Percentiles rank a stretch among this genome's conserved stretches.
These are phyloP conservation scores for Globisporangium sylvaticum DNA, from an alignment of 352 stramenopile species.

Conservation along the genomic window DNA sequence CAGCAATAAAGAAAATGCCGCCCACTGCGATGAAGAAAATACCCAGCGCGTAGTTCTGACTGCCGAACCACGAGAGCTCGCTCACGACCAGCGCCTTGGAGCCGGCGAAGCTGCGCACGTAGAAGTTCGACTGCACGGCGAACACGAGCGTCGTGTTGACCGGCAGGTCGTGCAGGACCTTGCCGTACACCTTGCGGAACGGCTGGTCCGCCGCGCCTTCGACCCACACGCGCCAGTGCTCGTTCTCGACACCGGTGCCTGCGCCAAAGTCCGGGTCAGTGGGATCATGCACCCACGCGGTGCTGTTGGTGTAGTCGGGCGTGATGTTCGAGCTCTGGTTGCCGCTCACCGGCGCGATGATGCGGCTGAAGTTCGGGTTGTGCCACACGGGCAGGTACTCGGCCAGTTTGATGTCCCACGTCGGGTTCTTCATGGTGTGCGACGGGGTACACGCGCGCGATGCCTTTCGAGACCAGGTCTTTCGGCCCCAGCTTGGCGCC, in stretches of 20 bases:
- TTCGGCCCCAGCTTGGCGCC: slow-evolving; percentile 33
- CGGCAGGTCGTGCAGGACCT: slow-evolving; percentile 51
- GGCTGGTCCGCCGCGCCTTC: slow-evolving; percentile 53
- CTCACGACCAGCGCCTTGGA: slow-evolving; percentile 66
- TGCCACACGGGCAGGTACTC: slow-evolving; percentile 60
- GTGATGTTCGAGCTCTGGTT: slow-evolving; percentile 31
- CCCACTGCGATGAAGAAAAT: slow-evolving; percentile 54
- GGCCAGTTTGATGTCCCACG: slow-evolving; percentile 27
- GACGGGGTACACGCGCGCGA: slow-evolving; percentile 45
- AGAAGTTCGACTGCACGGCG: slow-evolving; percentile 82
- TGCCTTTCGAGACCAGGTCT: slow-evolving; percentile 41
- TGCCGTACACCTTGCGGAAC: slow-evolving; percentile 70
- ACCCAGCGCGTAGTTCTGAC: slow-evolving; percentile 48
- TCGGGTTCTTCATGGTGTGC: slow-evolving; percentile 63
- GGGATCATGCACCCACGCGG: slow-evolving; percentile 62
- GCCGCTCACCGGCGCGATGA: slow-evolving; percentile 41
- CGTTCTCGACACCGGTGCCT: slow-evolving; percentile 61
- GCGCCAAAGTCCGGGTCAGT: slow-evolving; percentile 33
- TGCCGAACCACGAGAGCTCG: slow-evolving; percentile 69
- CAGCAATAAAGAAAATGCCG: slow-evolving; percentile 44
- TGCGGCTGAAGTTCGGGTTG: slow-evolving; percentile 71
- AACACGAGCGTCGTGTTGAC: slow-evolving; percentile 57
- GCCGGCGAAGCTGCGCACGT: slow-evolving; percentile 55
- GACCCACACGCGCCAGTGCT: slow-evolving; percentile 77
- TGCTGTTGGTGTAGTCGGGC: slow-evolving; percentile 72